phyloP scores from a whole-genome alignment of 352 stramenopile genomes.

The Phytophthora agathidicida region DNA sequence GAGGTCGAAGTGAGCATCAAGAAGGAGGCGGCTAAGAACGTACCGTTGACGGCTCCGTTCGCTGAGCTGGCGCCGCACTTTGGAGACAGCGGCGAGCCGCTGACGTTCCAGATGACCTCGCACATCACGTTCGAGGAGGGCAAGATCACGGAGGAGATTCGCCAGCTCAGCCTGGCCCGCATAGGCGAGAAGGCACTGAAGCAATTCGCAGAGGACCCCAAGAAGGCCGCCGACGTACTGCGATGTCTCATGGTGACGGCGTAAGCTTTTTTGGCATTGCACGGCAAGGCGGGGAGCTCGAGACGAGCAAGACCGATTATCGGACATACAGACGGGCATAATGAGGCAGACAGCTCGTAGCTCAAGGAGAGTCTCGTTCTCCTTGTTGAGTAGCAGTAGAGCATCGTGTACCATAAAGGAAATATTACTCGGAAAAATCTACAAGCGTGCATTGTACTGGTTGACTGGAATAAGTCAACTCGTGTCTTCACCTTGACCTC shows the following conservation, averaged over 20 bases:
- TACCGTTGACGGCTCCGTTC: constrained; percentile 72
- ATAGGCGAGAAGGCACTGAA: constrained; percentile 58
- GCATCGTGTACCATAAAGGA: constrained; percentile 48
- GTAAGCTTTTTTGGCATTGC: constrained; percentile 22
- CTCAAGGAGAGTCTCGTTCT: constrained; percentile 27
- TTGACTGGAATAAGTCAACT: not conserved
- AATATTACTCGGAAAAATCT: constrained; percentile 39
- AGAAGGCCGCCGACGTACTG: constrained; percentile 62
- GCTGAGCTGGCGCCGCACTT: constrained; percentile 60
- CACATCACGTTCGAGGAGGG: constrained; percentile 84
- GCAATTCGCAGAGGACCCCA: constrained; percentile 60
- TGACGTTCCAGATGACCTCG: constrained; percentile 77
- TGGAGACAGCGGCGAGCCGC: constrained; percentile 44
- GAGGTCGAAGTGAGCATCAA: constrained; percentile 68
- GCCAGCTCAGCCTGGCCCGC: constrained; percentile 69
- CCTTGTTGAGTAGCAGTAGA: constrained; percentile 49
- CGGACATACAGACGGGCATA: constrained; percentile 31
- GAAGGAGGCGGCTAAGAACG: constrained; percentile 52
- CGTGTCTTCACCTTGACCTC: not conserved
- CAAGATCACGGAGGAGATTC: constrained; percentile 82
- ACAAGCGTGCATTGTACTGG: not conserved
- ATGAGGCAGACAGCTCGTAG: constrained; percentile 34
- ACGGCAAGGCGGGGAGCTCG: constrained; percentile 15
- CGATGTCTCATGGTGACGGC: constrained; percentile 44
- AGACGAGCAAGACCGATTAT: constrained; percentile 32